phyloP scores from a whole-genome alignment of 2,329 filamentous ascomycete genomes.

The Xylariales sp. region DNA sequence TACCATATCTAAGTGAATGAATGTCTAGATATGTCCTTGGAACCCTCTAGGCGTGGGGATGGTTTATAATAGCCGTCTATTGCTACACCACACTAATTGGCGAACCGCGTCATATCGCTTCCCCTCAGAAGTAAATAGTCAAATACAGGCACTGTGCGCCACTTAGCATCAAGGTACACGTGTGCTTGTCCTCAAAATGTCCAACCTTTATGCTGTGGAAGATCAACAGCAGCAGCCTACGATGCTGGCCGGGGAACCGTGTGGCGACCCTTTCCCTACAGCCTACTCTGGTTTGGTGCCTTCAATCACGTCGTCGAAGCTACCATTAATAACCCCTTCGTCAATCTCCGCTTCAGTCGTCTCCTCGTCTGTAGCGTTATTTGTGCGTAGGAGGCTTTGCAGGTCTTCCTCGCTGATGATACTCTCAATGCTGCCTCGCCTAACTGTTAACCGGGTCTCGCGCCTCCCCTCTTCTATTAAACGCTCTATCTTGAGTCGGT shows the following conservation, averaged over 20 bases:
- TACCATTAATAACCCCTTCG: slow-evolving; percentile 47
- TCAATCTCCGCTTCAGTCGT: slow-evolving; percentile 45
- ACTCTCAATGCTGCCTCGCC: slow-evolving; percentile 67
- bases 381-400: slow-evolving; percentile 57
- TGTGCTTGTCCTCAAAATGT: background rate
- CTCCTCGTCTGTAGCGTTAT: slow-evolving; percentile 46
- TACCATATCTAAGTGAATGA: background rate
- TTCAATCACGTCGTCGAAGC: slow-evolving; percentile 42
- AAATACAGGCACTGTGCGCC: background rate
- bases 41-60: background rate
- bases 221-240: background rate
- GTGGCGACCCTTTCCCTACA: background rate
- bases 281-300: slow-evolving; percentile 36
- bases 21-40: background rate
- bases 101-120: background rate
- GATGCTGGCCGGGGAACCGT: background rate
- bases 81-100: too few species aligned
- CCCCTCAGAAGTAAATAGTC: background rate
- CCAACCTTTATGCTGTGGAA: background rate
- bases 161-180: background rate
- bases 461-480: slow-evolving; percentile 69
- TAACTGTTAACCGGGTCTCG: slow-evolving; percentile 61
- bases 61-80: background rate
- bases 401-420: slow-evolving; percentile 72
- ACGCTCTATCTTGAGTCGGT: slow-evolving; percentile 85